Evolutionary conservation across 306 rosid genomes (phyloP), one percentile per base, ranked within the genome.

Genomic region (Inga laurina): DNA sequence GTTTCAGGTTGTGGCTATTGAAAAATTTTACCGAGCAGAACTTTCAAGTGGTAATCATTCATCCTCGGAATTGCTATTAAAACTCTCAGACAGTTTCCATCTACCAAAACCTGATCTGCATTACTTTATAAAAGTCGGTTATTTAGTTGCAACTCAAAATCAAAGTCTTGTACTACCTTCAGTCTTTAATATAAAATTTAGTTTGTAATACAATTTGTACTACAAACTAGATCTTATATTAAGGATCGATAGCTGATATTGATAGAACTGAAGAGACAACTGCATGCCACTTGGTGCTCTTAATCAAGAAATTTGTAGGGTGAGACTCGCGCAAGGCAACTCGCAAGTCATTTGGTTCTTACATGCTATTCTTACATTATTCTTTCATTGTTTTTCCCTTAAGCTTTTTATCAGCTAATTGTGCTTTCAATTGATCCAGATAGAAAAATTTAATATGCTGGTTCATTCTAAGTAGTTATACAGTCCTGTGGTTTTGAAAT

Each of bases 1-100:
- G 35, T 10, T 72, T 75, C 92, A 93, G 94, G 57, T 88, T 79
- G 86, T 87, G 69, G 91, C 93, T 6, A 39, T 70, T 59, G 85
- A 84, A 65, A 84, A 81, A 73, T 77, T 82, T 80, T 79, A 54
- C 44, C 19, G 81, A 11, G 65, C 67, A 14, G 85, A 71, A 79
- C 81, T 78, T 88, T 84, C 90, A 67, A 72, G 74, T 45, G 56
- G 44, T 74, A 69, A 57, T 62, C 69, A 81, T 67, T 54, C 84
- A 84, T 74, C 85, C 18, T 76, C 82, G 71, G 85, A 83, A 80
- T 78, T 88, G 81, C 85, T 81, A 46, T 91, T 86, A 19, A 89
- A 88, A 77, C 77, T 85, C 81, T 87, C 84, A 8, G 87, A 81
- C 86, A 72, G 83, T 80, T 82, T 78, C 62, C 78, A 43, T 59